Base-by-base conservation (phyloP, 2,329 filamentous ascomycete genomes). In the Tolypocladium sp. region DNA sequence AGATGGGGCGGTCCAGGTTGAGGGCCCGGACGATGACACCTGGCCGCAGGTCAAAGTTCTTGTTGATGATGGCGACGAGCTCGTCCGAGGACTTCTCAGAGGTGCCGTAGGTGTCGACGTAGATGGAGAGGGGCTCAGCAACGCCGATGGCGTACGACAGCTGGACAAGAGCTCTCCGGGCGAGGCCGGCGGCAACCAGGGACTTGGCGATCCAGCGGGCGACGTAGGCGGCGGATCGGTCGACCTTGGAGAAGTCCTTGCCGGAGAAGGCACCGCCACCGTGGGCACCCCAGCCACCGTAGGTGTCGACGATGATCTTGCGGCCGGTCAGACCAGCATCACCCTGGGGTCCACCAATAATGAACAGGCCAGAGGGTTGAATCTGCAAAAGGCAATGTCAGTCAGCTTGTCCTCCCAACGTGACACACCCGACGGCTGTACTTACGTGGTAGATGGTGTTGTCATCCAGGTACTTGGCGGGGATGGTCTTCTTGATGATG, bases 231-330 rank as follows among this genome's bases (percentile, higher is more conserved):
- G 94, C 94, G 58, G 94, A 97, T 71, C 94, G 91, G 76, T 99
- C 94, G 79, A 99, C 94, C 87, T 99, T 99, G 85, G 92, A 97
- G 87, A 97, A 99, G 79, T 99, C 94, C 89, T 99, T 99, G 73
- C 94, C 94, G 71, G 94, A 97, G 90, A 99, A 99, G 77, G 94
- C 94, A 89, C 94, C 94, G 84, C 94, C 94, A 84, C 94, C 94
- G 85, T 99, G 94, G 70, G 94, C 94, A 82, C 94, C 94, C 94
- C 94, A 97, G 72, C 94, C 94, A 83, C 94, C 94, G 82, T 99
- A 99, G 77, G 94, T 97, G 82, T 99, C 94, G 76, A 99, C 94
- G 67, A 97, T 88, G 86, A 99, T 99, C 88, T 99, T 99, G 74
- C 94, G 92, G 77, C 94, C 94, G 65, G 94, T 99, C 66, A 99